A percentile compares a stretch with the other conserved stretches of the same genome.
Conservation (phyloP, 805 yeast species). For the Starmerella bombi region DNA sequence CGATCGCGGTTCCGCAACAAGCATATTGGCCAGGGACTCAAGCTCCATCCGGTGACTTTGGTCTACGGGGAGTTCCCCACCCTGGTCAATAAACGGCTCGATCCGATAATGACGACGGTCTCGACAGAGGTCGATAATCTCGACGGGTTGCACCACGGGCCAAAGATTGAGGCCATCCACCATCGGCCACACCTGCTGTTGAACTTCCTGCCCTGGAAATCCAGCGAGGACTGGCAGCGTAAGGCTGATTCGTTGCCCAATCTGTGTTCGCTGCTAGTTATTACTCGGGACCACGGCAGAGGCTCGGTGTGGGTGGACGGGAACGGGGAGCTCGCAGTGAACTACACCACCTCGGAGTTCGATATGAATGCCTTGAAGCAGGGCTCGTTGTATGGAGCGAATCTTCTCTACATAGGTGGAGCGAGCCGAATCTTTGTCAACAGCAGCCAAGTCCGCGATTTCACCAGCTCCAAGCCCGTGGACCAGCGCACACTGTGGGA, state of each 20-base stretch:
- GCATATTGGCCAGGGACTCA: constrained; percentile 39
- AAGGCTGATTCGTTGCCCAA: constrained; percentile 31
- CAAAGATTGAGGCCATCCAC: constrained; percentile 38
- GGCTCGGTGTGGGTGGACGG: constrained; percentile 27
- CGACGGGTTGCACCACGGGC: constrained; percentile 43
- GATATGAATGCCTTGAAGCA: constrained; percentile 33
- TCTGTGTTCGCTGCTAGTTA: constrained; percentile 31
- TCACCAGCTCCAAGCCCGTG: constrained; percentile 26
- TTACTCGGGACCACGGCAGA: constrained; percentile 35
- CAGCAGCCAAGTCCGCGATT: constrained; percentile 29
- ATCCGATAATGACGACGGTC: constrained; percentile 40
- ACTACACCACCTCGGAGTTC: constrained; percentile 32
- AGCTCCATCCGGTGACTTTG: constrained; percentile 38
- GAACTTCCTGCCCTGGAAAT: constrained; percentile 34
- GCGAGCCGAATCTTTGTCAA: constrained; percentile 32
- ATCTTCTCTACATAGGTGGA: constrained; percentile 37
- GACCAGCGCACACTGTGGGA: constrained; percentile 32
- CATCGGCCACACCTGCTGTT: constrained; percentile 34
- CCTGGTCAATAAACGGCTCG: constrained; percentile 30
- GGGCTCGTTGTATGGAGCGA: constrained; percentile 33
- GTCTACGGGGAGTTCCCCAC: constrained; percentile 33
- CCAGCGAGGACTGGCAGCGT: constrained; percentile 28
- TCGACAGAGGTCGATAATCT: constrained; percentile 36
- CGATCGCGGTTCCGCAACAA: constrained; percentile 39
- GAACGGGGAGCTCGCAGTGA: constrained; percentile 28